Conservation (phyloP, 148 eudicot species). For the Chenopodium berlandieri region DNA sequence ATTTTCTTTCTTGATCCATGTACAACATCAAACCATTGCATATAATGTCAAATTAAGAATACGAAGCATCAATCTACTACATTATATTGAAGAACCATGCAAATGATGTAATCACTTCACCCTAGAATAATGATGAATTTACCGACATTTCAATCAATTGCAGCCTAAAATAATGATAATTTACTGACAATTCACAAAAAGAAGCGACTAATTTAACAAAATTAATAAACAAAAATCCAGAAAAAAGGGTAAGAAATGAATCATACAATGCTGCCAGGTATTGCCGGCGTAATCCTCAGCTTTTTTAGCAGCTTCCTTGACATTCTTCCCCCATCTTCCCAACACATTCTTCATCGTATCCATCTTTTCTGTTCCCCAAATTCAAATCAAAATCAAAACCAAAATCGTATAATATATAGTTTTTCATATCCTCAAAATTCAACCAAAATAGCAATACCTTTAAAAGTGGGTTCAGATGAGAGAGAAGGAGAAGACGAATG, state of each 20-base stretch:
- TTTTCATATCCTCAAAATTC: not conserved
- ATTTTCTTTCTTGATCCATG: too few species aligned
- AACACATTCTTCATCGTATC: constrained; percentile 55
- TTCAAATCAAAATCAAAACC: not conserved
- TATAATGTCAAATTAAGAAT: too few species aligned
- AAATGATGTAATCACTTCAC: too few species aligned
- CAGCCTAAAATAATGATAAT: too few species aligned
- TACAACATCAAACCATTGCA: too few species aligned
- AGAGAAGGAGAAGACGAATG: constrained; percentile 26
- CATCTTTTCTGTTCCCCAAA: constrained; percentile 53
- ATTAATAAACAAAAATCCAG: not conserved
- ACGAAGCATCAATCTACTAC: too few species aligned
- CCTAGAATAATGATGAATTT: too few species aligned
- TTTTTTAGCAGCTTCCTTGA: constrained; percentile 72
- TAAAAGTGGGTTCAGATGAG: constrained; percentile 32
- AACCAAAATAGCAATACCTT: constrained; percentile 29
- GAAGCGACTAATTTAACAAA: too few species aligned
- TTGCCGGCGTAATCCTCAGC: constrained; percentile 89
- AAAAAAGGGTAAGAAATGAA: constrained; percentile 1
- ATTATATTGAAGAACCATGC: too few species aligned
- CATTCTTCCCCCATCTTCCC: constrained; percentile 88
- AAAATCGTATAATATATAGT: not conserved
- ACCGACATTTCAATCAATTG: not conserved
- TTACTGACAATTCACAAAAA: not conserved
- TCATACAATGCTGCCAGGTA: constrained; percentile 92